phyloP scores from a whole-genome alignment of 2,329 filamentous ascomycete species.

The Pyrenochaeta sp. region DNA sequence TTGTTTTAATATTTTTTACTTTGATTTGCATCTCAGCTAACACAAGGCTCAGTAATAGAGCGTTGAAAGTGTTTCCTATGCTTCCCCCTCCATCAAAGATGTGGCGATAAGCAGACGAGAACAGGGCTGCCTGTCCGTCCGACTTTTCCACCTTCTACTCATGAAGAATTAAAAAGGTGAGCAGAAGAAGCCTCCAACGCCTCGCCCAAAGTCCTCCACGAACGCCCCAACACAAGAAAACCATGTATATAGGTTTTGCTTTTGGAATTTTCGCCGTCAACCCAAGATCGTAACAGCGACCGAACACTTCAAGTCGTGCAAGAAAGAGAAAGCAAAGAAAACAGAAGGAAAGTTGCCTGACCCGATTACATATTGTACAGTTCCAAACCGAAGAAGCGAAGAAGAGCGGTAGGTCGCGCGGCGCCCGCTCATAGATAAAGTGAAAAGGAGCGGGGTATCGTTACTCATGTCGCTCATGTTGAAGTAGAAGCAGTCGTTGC shows the following conservation, averaged over 20 bases:
- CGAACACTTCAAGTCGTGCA: constrained; percentile 26
- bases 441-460: constrained; percentile 35
- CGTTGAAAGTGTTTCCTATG: not conserved
- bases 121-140: not conserved
- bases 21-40: constrained; percentile 1
- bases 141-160: not conserved
- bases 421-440: constrained; percentile 18
- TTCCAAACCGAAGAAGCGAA: constrained; percentile 25
- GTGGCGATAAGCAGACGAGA: not conserved
- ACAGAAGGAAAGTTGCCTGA: constrained; percentile 18
- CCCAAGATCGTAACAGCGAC: constrained; percentile 11
- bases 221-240: too few species aligned
- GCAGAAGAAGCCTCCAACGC: not conserved
- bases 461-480: constrained; percentile 35
- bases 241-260: not conserved
- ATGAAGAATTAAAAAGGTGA: not conserved
- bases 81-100: not conserved
- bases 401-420: constrained; percentile 16
- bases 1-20: constrained; percentile 3
- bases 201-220: not conserved
- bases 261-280: constrained; percentile 7
- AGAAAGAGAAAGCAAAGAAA: constrained; percentile 13
- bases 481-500: constrained; percentile 25
- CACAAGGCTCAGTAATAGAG: constrained; percentile 4
- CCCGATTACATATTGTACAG: constrained; percentile 48